Evolutionary conservation across 2,329 filamentous ascomycete species (phyloP), one percentile per base, ranked within the genome.

Genomic region (Colletotrichum agaves): DNA sequence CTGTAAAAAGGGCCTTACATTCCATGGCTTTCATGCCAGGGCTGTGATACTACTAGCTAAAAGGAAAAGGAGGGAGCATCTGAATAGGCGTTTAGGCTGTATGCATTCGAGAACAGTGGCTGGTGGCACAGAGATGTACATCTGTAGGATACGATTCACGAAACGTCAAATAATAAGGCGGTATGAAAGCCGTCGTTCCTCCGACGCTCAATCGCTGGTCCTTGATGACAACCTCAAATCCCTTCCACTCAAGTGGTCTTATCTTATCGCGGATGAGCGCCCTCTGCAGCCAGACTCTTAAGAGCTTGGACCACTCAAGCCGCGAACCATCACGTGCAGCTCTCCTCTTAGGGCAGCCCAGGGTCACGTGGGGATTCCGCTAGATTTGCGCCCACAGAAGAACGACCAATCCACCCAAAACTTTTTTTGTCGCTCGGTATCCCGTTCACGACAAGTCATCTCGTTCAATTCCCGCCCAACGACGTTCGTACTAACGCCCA

Each of bases 401-500:
- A 23, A 13, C 35, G 41, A 64, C n/a, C 58, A 35, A 11, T 19
- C 31, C 15, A 2, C 23, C 47, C 27, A 62, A 61, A 66, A 5
- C 43, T 59, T 50, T 50, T 21, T 70, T 39, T 55, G 12, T 1
- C 27, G 23, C n/a, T 41, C n/a, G 35, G 8, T 21, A 27, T 46
- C 21, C 19, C 44, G 19, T 7, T 37, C 49, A 41, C 41, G 55
- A 55, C 60, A 62, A 52, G 19, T 35, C 44, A 59, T 56, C 56
- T 58, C 23, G 52, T 49, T 49, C 50, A 37, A 52, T 60, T 58
- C 57, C 62, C 61, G 41, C 39, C 58, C 59, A 67, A 56, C 57
- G 61, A 59, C 63, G 63, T 46, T 64, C 53, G 47, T 69, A 70
- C 63, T 70, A 70, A 65, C 68, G 50, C 62, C 47, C 43, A 64